A percentile compares a stretch with the other conserved stretches of the same genome.
Evolutionary conservation across 1,139 yeast species (phyloP).

Genomic region (Yamadazyma diddensiae): DNA sequence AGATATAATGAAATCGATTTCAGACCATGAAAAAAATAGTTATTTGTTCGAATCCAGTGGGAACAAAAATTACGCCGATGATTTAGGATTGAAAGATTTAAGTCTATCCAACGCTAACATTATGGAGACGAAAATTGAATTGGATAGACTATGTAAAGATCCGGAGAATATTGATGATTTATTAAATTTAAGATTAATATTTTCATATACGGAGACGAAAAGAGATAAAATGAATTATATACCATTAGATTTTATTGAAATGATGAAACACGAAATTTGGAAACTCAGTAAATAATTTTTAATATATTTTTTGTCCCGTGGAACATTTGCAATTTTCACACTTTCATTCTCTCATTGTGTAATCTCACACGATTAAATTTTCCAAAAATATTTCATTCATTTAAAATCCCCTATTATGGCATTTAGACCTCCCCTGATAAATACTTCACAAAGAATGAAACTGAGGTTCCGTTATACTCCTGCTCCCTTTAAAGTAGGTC

Average conservation of each 20-base stretch:
- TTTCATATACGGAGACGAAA: constrained; percentile 55
- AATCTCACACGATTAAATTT: constrained; percentile 1
- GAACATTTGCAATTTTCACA: neutral
- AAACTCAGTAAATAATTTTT: constrained; percentile 5
- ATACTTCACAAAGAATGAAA: constrained; percentile 13
- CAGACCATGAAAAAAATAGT: constrained; percentile 33
- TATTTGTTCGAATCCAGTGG: constrained; percentile 29
- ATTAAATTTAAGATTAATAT: constrained; percentile 64
- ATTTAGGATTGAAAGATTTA: constrained; percentile 15
- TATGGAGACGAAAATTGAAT: constrained; percentile 55
- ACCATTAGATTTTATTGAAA: constrained; percentile 49
- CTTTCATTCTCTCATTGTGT: neutral
- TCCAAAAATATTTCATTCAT: neutral
- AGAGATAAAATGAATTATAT: constrained; percentile 38
- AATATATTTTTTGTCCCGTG: neutral
- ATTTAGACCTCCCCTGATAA: constrained; percentile 22
- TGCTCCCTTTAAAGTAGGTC: constrained; percentile 20
- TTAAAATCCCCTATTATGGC: constrained; percentile 15
- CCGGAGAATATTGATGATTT: constrained; percentile 55
- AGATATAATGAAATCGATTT: constrained; percentile 22
- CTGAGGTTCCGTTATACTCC: constrained; percentile 16
- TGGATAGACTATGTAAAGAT: constrained; percentile 39
- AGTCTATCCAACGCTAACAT: constrained; percentile 44
- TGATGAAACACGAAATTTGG: constrained; percentile 47
- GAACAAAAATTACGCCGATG: constrained; percentile 4